These are phyloP conservation scores for Beauveria sp. DNA, from an alignment of 2,329 filamentous ascomycete genomes.

Conservation along the genomic window DNA sequence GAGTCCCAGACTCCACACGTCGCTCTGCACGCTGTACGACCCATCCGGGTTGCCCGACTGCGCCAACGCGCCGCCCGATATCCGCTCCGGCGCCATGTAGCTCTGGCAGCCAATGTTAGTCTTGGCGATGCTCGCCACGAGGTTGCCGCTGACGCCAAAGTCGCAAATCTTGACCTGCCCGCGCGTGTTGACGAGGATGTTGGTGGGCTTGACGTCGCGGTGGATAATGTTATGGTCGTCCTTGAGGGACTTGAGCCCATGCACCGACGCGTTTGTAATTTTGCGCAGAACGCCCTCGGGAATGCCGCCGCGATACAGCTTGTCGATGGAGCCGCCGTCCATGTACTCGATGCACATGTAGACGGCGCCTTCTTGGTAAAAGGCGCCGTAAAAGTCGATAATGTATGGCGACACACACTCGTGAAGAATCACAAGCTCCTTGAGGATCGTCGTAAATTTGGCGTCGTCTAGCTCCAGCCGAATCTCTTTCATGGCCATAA, in stretches of 20 bases:
- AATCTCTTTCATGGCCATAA: constrained; percentile 99
- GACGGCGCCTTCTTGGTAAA: constrained; percentile 97
- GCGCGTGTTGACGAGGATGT: constrained; percentile 82
- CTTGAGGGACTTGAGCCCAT: constrained; percentile 87
- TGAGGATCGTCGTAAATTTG: constrained; percentile 94
- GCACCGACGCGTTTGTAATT: constrained; percentile 81
- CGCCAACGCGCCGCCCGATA: constrained; percentile 76
- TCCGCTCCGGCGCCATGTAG: constrained; percentile 97
- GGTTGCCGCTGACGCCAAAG: constrained; percentile 92
- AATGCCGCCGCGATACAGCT: constrained; percentile 83
- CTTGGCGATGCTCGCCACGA: constrained; percentile 95
- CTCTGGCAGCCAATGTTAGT: constrained; percentile 99
- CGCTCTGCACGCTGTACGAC: constrained; percentile 94
- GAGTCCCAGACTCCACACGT: constrained; percentile 93
- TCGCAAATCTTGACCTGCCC: constrained; percentile 98
- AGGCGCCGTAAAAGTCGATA: constrained; percentile 97
- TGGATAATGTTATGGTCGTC: constrained; percentile 99
- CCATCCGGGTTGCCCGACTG: constrained; percentile 63
- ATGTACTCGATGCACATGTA: constrained; percentile 99
- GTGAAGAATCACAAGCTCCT: constrained; percentile 93
- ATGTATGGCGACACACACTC: constrained; percentile 93
- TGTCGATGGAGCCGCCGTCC: constrained; percentile 97
- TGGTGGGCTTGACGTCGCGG: constrained; percentile 97
- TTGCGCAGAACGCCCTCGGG: constrained; percentile 83
- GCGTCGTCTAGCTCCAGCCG: constrained; percentile 90